Evolutionary conservation across 345 rosid genomes (phyloP).

Genomic region (Raphanus raphanistrum): DNA sequence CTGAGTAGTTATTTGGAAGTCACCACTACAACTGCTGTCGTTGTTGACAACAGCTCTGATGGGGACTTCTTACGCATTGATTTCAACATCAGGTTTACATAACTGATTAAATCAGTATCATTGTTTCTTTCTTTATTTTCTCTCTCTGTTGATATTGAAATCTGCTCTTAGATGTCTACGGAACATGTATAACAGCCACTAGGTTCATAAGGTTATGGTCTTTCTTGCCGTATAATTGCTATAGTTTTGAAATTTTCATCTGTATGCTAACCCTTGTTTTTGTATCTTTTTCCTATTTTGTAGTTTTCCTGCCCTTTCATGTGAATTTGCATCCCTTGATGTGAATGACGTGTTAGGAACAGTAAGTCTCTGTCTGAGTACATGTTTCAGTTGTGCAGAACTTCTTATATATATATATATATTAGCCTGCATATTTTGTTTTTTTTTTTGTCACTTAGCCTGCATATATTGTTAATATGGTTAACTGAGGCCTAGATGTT

Average conservation of each 20-base stretch:
- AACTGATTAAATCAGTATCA: background rate
- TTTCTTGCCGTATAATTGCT: background rate
- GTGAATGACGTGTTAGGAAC: conserved; percentile 96
- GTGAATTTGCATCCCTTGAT: conserved; percentile 95
- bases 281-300: conserved; percentile 26
- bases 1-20: conserved; percentile 73
- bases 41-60: conserved; percentile 90
- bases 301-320: conserved; percentile 96
- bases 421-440: background rate
- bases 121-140: background rate
- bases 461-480: background rate
- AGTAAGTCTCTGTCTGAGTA: conserved; percentile 54
- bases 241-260: background rate
- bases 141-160: background rate
- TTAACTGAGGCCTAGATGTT: conserved; percentile 6
- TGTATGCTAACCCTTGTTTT: background rate
- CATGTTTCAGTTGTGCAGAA: background rate
- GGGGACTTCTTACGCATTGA: conserved; percentile 89
- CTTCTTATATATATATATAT: background rate
- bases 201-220: background rate
- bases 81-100: conserved; percentile 80
- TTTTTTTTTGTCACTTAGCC: too few species aligned
- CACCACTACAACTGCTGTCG: conserved; percentile 71
- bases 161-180: background rate
- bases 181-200: background rate